Evolutionary conservation across 163 green algal genomes (phyloP).

Genomic region (Chloromonas sp.): DNA sequence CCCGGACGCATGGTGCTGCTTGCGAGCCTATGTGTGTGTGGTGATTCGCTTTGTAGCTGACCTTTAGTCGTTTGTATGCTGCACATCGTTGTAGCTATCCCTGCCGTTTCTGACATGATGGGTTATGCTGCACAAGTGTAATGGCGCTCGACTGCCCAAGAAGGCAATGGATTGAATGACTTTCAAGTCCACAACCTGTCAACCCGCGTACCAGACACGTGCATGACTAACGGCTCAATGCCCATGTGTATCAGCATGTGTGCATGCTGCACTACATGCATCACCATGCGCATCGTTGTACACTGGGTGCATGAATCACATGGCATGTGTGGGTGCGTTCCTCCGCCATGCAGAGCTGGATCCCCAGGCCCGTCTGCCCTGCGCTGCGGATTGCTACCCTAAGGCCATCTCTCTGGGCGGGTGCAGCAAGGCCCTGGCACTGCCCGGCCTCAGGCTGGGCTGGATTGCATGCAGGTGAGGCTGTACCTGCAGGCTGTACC

Average conservation of each 20-base stretch:
- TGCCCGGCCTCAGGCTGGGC: slow-evolving; percentile 68
- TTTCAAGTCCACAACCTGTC: too few species aligned
- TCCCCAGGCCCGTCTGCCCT: slow-evolving; percentile 14
- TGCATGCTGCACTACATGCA: neutral
- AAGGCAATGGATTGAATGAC: too few species aligned
- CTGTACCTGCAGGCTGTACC: too few species aligned
- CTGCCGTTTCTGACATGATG: too few species aligned
- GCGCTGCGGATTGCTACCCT: slow-evolving; percentile 39
- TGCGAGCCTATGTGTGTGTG: too few species aligned
- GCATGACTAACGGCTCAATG: neutral
- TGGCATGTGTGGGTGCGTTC: neutral
- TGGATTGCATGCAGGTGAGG: slow-evolving; percentile 39
- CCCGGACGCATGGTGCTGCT: too few species aligned
- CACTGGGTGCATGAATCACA: neutral
- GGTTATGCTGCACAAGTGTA: too few species aligned
- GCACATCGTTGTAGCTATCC: too few species aligned
- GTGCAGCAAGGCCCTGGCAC: slow-evolving; percentile 53
- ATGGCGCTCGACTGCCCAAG: too few species aligned
- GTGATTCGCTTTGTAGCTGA: too few species aligned
- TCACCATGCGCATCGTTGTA: neutral
- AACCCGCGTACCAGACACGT: neutral
- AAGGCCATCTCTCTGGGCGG: slow-evolving; percentile 46
- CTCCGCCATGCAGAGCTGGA: slow-evolving; percentile 17
- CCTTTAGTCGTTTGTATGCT: too few species aligned
- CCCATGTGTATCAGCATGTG: neutral